Conservation (phyloP, 73 alveolate species). For the Paramecium sexaurelia region DNA sequence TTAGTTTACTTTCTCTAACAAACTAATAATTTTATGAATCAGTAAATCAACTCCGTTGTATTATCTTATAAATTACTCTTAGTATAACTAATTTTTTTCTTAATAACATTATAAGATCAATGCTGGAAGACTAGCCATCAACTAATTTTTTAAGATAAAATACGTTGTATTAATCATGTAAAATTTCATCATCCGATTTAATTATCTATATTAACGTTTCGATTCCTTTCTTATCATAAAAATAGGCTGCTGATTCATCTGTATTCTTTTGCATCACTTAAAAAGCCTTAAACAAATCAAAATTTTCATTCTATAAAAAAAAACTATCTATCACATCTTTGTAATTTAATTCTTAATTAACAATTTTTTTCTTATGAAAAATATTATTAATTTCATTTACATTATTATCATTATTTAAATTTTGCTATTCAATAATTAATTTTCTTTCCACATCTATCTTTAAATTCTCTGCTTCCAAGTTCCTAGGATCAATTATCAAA, state of each 20-base stretch:
- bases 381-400: conserved; percentile 31
- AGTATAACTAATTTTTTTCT: neutral
- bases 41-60: conserved; percentile 13
- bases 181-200: neutral
- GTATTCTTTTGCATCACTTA: neutral
- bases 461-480: conserved; percentile 64
- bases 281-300: neutral
- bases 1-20: neutral
- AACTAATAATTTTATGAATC: neutral
- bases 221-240: conserved; percentile 73
- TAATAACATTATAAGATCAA: neutral
- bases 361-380: conserved; percentile 60
- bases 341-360: neutral
- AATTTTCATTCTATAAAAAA: neutral
- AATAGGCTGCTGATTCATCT: conserved; percentile 64
- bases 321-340: conserved; percentile 55
- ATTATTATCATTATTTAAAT: conserved; percentile 25
- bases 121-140: conserved; percentile 32
- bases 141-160: neutral
- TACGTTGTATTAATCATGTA: conserved; percentile 25
- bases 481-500: conserved; percentile 72
- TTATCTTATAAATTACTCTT: neutral
- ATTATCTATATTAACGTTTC: neutral
- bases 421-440: neutral
- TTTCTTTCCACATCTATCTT: neutral